These are phyloP conservation scores for Capsicum rhomboideum DNA, from an alignment of 257 asterid genomes.

Conservation along the genomic window DNA sequence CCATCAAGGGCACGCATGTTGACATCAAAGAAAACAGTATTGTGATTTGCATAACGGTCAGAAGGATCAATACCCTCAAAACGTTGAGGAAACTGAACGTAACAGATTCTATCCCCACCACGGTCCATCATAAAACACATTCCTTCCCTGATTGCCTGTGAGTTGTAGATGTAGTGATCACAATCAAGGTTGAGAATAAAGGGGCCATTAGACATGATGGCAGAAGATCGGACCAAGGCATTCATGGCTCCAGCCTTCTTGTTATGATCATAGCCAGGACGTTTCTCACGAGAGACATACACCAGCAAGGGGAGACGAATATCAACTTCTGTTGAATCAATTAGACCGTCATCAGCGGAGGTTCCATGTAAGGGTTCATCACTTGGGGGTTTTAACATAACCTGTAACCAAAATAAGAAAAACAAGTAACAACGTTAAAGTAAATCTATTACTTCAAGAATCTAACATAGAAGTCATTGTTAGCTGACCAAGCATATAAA, in stretches of 20 bases:
- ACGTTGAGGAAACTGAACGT: conserved; percentile 76
- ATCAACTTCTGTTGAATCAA: conserved; percentile 63
- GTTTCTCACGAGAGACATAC: conserved; percentile 81
- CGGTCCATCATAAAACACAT: conserved; percentile 91
- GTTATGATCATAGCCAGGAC: conserved; percentile 90
- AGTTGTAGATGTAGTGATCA: conserved; percentile 88
- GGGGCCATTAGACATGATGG: conserved; percentile 88
- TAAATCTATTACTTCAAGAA: not conserved
- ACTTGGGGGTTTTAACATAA: conserved; percentile 91
- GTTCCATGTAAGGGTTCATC: conserved; percentile 64
- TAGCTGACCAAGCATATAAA: conserved; percentile 3
- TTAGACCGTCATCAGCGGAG: conserved; percentile 34
- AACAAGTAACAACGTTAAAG: not conserved
- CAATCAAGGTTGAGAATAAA: conserved; percentile 85
- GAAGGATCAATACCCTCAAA: conserved; percentile 90
- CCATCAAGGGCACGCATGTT: conserved; percentile 92
- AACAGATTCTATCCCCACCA: conserved; percentile 78
- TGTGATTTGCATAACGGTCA: conserved; percentile 80
- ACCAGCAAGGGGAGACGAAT: conserved; percentile 85
- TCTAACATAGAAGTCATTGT: not conserved
- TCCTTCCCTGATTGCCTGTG: conserved; percentile 72
- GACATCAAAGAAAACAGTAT: conserved; percentile 80
- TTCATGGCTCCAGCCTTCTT: conserved; percentile 97
- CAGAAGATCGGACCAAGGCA: conserved; percentile 82
- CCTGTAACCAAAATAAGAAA: conserved; percentile 26